Conservation (phyloP, 139 green algal genomes). For the Zygnema circumcarinatum region DNA sequence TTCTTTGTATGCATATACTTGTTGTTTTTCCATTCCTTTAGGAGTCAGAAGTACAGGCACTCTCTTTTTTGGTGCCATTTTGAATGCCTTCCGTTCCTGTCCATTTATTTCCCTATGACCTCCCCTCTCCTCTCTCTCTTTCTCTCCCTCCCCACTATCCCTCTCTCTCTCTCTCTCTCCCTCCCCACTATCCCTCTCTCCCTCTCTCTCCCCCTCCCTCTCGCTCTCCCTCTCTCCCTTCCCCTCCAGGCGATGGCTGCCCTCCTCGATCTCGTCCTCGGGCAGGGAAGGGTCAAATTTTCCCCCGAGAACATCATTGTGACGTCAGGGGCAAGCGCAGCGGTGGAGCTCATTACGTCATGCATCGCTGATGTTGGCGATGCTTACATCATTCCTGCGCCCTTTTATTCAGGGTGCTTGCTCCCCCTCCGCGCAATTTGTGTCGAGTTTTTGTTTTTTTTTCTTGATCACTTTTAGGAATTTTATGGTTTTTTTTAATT, state of each 20-base stretch:
- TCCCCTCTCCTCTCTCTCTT: background rate
- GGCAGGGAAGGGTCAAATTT: background rate
- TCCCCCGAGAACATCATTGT: constrained; percentile 29
- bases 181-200: background rate
- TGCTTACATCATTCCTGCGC: constrained; percentile 58
- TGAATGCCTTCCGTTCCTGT: no score
- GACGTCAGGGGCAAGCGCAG: constrained; percentile 17
- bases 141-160: background rate
- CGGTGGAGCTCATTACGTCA: constrained; percentile 61
- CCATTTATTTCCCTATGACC: background rate
- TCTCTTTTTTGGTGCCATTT: no score
- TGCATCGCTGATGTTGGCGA: constrained; percentile 56
- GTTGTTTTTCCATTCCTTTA: no score
- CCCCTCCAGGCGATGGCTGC: constrained; percentile 14
- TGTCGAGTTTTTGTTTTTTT: constrained; percentile 36
- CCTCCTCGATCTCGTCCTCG: constrained; percentile 23
- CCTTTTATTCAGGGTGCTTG: constrained; percentile 67
- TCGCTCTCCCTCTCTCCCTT: no score
- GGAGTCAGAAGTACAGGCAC: no score
- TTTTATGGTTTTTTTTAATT: no score
- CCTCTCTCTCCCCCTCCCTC: no score
- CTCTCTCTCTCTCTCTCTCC: background rate
- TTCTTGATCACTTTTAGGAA: background rate
- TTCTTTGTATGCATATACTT: no score
- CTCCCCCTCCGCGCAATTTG: no score